Evolutionary conservation across 1,284 basidiomycete species (phyloP).

Genomic region (Microbotryum silenes-acaulis): DNA sequence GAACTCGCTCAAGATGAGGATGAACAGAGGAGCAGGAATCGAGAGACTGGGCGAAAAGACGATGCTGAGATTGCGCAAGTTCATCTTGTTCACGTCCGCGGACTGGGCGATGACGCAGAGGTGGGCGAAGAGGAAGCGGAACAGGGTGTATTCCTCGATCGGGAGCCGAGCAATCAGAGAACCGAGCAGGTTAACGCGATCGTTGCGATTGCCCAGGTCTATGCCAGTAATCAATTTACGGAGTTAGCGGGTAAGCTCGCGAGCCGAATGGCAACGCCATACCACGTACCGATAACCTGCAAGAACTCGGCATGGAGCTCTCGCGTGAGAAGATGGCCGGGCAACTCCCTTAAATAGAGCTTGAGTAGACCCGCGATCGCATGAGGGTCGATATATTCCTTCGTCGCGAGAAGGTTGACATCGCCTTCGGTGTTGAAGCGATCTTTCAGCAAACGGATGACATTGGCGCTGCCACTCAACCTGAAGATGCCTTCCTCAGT

Average conservation of each 20-base stretch:
- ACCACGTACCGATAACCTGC: slow-evolving; percentile 71
- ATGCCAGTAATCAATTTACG: neutral
- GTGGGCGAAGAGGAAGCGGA: slow-evolving; percentile 69
- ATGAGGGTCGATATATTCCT: slow-evolving; percentile 91
- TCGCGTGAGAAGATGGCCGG: slow-evolving; percentile 80
- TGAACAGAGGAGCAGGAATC: slow-evolving; percentile 90
- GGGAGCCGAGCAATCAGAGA: slow-evolving; percentile 79
- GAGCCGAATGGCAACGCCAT: slow-evolving; percentile 9
- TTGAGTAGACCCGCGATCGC: slow-evolving; percentile 89
- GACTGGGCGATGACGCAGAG: slow-evolving; percentile 92
- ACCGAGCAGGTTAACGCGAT: slow-evolving; percentile 78
- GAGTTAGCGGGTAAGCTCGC: slow-evolving; percentile 6
- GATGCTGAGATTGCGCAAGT: slow-evolving; percentile 94
- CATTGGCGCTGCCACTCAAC: slow-evolving; percentile 68
- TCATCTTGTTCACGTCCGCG: slow-evolving; percentile 91
- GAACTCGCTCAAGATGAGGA: slow-evolving; percentile 83
- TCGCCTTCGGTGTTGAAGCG: slow-evolving; percentile 91
- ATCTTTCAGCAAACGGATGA: slow-evolving; percentile 58
- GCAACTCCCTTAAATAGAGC: slow-evolving; percentile 79
- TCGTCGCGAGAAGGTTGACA: slow-evolving; percentile 70
- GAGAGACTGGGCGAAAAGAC: slow-evolving; percentile 93
- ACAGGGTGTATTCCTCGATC: slow-evolving; percentile 82
- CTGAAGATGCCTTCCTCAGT: slow-evolving; percentile 97
- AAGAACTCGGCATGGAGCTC: slow-evolving; percentile 82
- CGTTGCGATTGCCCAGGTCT: slow-evolving; percentile 78